Conservation (phyloP, 1,284 basidiomycete species). For the Anthracocystis panici-leucophaei region DNA sequence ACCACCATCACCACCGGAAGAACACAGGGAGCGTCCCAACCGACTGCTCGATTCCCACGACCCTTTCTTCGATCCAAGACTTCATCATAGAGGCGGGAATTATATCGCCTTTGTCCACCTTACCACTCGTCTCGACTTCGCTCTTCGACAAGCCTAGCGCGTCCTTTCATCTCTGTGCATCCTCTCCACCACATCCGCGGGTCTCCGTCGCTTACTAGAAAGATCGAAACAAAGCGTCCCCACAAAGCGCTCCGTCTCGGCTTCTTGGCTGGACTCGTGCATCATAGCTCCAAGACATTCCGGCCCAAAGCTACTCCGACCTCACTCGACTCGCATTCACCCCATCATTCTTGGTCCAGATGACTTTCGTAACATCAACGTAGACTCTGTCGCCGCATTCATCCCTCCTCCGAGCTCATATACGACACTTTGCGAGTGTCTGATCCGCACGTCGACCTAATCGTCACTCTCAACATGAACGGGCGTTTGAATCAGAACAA, state of each 20-base stretch:
- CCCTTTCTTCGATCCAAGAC: neutral
- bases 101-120: neutral
- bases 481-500: conserved; percentile 15
- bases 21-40: neutral
- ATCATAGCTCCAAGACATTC: neutral
- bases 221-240: too few species aligned
- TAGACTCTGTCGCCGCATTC: neutral
- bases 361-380: neutral
- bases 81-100: neutral
- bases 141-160: neutral
- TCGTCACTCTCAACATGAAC: conserved; percentile 14
- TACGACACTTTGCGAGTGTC: neutral
- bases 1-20: neutral
- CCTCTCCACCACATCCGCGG: neutral
- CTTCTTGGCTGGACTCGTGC: neutral
- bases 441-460: neutral
- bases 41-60: neutral
- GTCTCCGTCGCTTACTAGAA: conserved; percentile 1
- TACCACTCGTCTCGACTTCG: neutral
- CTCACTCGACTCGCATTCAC: neutral
- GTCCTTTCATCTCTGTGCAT: neutral
- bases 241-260: neutral
- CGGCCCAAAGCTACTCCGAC: neutral
- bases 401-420: neutral
- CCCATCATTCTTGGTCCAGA: neutral